These are phyloP conservation scores for Oryza australiensis DNA, from an alignment of 176 grass and related monocot species.

Conservation along the genomic window DNA sequence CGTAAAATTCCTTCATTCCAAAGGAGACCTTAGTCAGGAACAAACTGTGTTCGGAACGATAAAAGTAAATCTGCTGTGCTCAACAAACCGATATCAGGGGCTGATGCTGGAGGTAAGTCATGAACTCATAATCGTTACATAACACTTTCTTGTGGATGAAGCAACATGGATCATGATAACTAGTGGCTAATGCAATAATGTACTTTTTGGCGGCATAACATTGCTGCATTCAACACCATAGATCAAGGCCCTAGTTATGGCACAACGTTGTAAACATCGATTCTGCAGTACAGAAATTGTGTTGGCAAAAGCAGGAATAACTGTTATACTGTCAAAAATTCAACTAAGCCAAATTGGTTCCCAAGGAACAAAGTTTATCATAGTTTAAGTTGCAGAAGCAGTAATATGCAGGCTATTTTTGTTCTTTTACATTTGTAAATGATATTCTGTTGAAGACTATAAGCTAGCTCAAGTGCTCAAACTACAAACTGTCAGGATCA, in stretches of 20 bases:
- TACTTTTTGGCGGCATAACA: background rate
- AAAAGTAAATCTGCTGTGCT: background rate
- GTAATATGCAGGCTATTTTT: background rate
- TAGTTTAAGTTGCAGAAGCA: background rate
- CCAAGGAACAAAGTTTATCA: background rate
- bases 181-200: background rate
- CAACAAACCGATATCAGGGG: background rate
- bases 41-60: background rate
- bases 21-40: background rate
- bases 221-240: background rate
- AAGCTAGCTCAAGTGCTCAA: slow-evolving; percentile 1
- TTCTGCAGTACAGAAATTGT: background rate
- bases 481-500: background rate
- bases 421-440: background rate
- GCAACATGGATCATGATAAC: background rate
- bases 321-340: background rate
- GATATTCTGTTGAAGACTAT: background rate
- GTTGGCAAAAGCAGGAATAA: slow-evolving; percentile 2
- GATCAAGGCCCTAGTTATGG: background rate
- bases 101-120: background rate
- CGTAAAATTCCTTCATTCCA: background rate
- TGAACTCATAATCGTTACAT: background rate
- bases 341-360: background rate
- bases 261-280: background rate
- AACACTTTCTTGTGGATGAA: slow-evolving; percentile 6